Base-by-base conservation (phyloP, 1,284 basidiomycete genomes). In the Crepidotus sp. region DNA sequence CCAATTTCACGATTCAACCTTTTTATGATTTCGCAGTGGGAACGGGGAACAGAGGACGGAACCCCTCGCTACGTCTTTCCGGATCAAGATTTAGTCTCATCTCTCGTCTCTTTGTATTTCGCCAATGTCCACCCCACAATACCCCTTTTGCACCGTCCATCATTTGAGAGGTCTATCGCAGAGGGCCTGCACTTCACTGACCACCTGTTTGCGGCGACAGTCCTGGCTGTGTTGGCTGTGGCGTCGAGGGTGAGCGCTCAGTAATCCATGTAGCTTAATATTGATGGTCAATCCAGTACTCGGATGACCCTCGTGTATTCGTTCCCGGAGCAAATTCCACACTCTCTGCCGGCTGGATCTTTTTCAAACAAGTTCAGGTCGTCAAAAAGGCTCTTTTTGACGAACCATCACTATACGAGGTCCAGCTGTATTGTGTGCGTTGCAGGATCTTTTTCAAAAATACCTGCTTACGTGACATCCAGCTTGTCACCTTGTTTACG, bases 291-390 rank as follows among this genome's bases (percentile, higher is more conserved):
- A 33, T 24, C 5, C 32, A 49, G 42, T 78, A 67, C 52, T 69
- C 75, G 8, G 64, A 77, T 44, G 84, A 90, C 59, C 69, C 74
- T 0, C 65, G 81, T 11, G 76, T 84, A 2, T 59, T 77, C 51
- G 62, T 68, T 4, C 63, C 69, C 9, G 68, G 57, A 19, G 56
- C 67, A 35, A 55, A 54, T 7, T 53, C 61, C 9, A 57, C 57
- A 17, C 70, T 75, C 40, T 78, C 78, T 1, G 66, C 70, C 4
- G 84, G 84, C 0, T 86, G 82, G 80, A 73, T 73, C 43, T 87
- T 74, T 61, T 77, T 83, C 46, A 61, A 63, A 11, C 77, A 81
- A 52, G 68, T 83, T 0, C 64, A 75, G 49, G 52, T 73, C 10
- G 55, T 74, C 45, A 67, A 71, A 24, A 69, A 69, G 48, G 66